Conservation (phyloP, 768 basidiomycete genomes). For the Coprinopsis cinerea region DNA sequence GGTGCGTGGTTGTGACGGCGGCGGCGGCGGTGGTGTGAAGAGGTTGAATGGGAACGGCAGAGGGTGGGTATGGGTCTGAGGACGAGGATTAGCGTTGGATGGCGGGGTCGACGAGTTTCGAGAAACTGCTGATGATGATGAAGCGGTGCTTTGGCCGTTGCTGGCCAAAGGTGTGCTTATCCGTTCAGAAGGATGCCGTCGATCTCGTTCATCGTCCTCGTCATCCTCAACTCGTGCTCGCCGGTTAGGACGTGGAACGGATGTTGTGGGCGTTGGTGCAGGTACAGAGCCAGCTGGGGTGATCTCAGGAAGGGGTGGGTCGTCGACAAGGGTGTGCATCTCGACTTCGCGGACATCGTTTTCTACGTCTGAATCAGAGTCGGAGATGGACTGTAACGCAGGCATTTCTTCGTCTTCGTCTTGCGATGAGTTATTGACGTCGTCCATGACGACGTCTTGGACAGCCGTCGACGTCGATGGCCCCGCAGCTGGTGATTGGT, state of each 20-base stretch:
- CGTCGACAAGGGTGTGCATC: conserved; percentile 23
- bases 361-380: conserved; percentile 26
- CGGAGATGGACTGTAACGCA: conserved; percentile 29
- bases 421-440: conserved; percentile 2
- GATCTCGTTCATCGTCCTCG: conserved; percentile 53
- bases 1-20: background rate
- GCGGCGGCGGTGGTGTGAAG: background rate
- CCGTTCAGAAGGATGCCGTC: conserved; percentile 61
- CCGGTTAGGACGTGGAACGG: conserved; percentile 22
- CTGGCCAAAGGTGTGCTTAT: conserved; percentile 21
- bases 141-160: conserved; percentile 2
- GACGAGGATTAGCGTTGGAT: conserved; percentile 4
- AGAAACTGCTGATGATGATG: no score
- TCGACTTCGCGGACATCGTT: conserved; percentile 25
- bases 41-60: conserved; percentile 2
- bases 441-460: conserved; percentile 15
- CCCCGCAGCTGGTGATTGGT: no score
- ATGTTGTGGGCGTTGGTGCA: conserved; percentile 7
- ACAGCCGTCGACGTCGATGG: background rate
- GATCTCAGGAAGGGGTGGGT: conserved; percentile 8
- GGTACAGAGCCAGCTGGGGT: no score
- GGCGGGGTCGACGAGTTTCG: conserved; percentile 7
- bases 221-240: conserved; percentile 60
- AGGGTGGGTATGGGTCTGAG: conserved; percentile 15
- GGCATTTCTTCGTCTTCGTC: conserved; percentile 38